Evolutionary conservation across 106 monocot species (phyloP).

Genomic region (Allium cepa): DNA sequence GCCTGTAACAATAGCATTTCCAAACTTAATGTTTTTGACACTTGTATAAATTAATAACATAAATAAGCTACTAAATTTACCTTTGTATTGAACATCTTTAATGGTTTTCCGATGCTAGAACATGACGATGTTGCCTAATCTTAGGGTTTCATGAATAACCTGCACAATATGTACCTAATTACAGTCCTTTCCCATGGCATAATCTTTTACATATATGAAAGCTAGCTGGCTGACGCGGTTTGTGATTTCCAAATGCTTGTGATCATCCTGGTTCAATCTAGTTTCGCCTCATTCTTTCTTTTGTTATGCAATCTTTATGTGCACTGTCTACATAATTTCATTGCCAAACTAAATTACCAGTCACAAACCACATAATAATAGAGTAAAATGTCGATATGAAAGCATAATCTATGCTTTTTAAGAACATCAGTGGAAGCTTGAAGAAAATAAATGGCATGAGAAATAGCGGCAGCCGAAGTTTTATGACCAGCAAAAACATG

Average conservation of each 20-base stretch:
- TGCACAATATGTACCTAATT: slow-evolving; percentile 1
- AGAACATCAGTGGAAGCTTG: slow-evolving; percentile 21
- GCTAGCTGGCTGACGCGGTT: slow-evolving; percentile 25
- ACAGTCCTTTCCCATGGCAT: background rate
- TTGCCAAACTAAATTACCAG: background rate
- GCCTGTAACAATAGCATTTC: slow-evolving; percentile 17
- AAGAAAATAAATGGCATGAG: slow-evolving; percentile 40
- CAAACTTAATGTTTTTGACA: background rate
- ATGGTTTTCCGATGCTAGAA: slow-evolving; percentile 50
- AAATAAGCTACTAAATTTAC: slow-evolving; percentile 1
- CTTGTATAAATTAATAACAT: background rate
- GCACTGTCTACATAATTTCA: slow-evolving; percentile 28
- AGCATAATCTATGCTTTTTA: slow-evolving; percentile 19
- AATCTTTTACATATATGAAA: background rate
- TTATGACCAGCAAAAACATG: slow-evolving; percentile 60
- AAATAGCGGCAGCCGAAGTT: slow-evolving; percentile 33
- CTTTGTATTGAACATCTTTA: slow-evolving; percentile 31
- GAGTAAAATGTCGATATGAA: background rate
- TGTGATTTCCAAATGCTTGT: slow-evolving; percentile 58
- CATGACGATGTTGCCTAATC: slow-evolving; percentile 48
- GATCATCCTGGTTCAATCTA: slow-evolving; percentile 40
- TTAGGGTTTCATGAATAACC: slow-evolving; percentile 48
- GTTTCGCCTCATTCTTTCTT: slow-evolving; percentile 28
- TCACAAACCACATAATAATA: background rate
- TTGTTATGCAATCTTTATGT: slow-evolving; percentile 18